These are phyloP conservation scores for Intubia oerlemansii DNA, from an alignment of 2,329 filamentous ascomycete genomes.

Conservation along the genomic window DNA sequence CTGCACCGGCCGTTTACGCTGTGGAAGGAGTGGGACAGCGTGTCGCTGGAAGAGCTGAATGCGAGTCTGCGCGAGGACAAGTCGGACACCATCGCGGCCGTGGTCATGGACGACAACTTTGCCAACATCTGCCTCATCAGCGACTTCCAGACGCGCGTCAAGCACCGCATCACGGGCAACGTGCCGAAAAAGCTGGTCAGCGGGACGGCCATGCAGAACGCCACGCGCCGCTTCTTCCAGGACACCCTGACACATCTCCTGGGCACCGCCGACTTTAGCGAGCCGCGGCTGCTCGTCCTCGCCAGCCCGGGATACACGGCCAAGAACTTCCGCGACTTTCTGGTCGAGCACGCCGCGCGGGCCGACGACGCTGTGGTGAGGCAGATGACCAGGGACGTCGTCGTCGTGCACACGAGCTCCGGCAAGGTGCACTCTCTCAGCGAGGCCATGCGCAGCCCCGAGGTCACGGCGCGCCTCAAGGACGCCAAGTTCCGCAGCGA, in stretches of 20 bases:
- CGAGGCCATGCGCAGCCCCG: conserved; percentile 65
- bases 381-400: conserved; percentile 36
- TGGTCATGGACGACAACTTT: conserved; percentile 80
- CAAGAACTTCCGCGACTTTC: conserved; percentile 55
- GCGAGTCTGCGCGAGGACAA: conserved; percentile 63
- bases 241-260: conserved; percentile 55
- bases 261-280: conserved; percentile 54
- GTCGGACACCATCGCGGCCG: conserved; percentile 65
- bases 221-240: conserved; percentile 41
- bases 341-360: conserved; percentile 35
- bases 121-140: conserved; percentile 72
- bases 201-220: no score
- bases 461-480: conserved; percentile 55
- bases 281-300: conserved; percentile 53
- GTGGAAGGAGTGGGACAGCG: conserved; percentile 83
- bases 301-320: conserved; percentile 84
- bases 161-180: conserved; percentile 44
- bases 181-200: conserved; percentile 48
- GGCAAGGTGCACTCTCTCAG: conserved; percentile 74
- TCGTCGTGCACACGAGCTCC: conserved; percentile 65
- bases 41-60: conserved; percentile 55
- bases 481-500: conserved; percentile 80
- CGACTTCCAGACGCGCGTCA: conserved; percentile 56
- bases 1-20: conserved; percentile 72
- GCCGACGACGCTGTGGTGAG: conserved; percentile 47